These are phyloP conservation scores for Fusarium gaditjirri DNA, from an alignment of 2,329 filamentous ascomycete species.

Conservation along the genomic window DNA sequence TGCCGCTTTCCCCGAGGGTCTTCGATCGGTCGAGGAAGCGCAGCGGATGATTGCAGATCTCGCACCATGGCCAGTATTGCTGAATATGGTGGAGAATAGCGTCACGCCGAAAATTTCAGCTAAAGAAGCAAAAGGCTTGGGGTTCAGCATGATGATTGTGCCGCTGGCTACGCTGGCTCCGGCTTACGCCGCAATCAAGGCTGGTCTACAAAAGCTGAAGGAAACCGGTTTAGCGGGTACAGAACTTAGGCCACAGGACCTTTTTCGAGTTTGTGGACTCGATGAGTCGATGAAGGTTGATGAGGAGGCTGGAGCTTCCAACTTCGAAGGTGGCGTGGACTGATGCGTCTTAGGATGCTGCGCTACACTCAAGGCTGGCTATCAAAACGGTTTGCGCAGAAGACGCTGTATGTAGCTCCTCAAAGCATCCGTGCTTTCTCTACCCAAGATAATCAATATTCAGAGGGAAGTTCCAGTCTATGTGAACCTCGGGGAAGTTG, in stretches of 20 bases:
- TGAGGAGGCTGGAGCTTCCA: constrained; percentile 2
- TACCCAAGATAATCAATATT: constrained; percentile 2
- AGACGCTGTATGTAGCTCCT: background rate
- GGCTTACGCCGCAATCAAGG: background rate
- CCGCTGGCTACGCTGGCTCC: background rate
- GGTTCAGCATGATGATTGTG: constrained; percentile 6
- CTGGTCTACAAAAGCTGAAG: background rate
- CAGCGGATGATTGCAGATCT: background rate
- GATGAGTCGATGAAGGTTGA: background rate
- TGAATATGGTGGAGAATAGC: constrained; percentile 10
- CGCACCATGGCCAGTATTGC: background rate
- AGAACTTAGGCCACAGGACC: background rate
- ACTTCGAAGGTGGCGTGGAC: constrained; percentile 5
- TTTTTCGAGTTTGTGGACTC: background rate
- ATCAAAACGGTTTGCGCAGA: background rate
- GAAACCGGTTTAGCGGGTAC: background rate
- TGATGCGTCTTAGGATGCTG: background rate
- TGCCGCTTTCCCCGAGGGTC: background rate
- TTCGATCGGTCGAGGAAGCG: background rate
- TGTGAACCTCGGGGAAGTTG: background rate
- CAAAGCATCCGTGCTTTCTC: background rate
- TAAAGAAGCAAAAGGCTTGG: background rate
- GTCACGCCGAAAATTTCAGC: background rate
- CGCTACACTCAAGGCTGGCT: background rate
- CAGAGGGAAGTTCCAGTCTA: constrained; percentile 3